Conservation (phyloP, 768 basidiomycete species). For the Tylopilus cervinicoccineus region DNA sequence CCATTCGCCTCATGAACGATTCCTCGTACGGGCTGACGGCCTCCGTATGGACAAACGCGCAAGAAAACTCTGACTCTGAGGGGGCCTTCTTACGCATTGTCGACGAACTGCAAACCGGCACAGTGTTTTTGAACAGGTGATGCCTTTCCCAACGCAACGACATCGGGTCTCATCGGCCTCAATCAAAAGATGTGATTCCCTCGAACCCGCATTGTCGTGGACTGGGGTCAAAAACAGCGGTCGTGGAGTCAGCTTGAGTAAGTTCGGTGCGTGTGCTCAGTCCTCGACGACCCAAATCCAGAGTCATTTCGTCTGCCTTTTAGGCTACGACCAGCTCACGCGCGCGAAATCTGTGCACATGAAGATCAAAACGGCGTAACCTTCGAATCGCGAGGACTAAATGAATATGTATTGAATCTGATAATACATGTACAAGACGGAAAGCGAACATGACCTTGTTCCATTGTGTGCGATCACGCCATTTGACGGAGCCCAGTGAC, state of each 20-base stretch:
- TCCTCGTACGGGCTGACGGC: slow-evolving; percentile 93
- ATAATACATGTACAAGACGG: too few relatives aligned
- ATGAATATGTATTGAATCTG: neutral
- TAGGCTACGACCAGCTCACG: slow-evolving; percentile 85
- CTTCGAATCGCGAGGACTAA: too few relatives aligned
- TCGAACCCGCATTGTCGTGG: slow-evolving; percentile 95
- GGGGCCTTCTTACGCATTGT: slow-evolving; percentile 59
- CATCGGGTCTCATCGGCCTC: neutral
- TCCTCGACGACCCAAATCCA: neutral
- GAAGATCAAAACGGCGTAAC: slow-evolving; percentile 58
- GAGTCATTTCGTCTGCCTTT: neutral
- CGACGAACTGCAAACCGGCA: slow-evolving; percentile 79
- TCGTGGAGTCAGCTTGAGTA: slow-evolving; percentile 84
- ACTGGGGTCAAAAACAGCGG: slow-evolving; percentile 93
- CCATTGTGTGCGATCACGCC: neutral
- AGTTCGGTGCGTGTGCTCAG: slow-evolving; percentile 66
- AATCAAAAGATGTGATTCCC: slow-evolving; percentile 67
- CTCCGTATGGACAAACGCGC: slow-evolving; percentile 86
- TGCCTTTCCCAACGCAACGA: neutral
- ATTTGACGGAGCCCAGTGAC: neutral
- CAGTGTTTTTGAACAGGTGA: slow-evolving; percentile 88
- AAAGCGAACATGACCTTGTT: neutral
- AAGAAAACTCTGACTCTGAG: slow-evolving; percentile 56
- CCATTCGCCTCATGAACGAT: slow-evolving; percentile 91
- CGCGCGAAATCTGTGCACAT: slow-evolving; percentile 78